phyloP scores from a whole-genome alignment of 768 basidiomycete species.

The Pleurotus ostreatus region DNA sequence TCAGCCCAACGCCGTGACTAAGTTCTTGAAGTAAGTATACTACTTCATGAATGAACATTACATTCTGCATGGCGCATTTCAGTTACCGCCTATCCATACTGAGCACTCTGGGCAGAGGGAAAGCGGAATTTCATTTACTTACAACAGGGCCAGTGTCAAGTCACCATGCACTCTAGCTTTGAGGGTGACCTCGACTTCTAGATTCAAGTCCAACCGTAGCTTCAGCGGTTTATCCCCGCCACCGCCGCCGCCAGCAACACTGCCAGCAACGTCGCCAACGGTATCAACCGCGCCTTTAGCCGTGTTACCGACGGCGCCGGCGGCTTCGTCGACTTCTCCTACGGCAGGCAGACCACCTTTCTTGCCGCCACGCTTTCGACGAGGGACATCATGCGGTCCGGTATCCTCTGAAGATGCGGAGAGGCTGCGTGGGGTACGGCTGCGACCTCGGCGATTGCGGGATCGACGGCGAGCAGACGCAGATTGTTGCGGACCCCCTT shows the following conservation, averaged over 20 bases:
- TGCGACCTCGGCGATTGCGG: constrained; percentile 13
- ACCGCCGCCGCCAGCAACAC: constrained; percentile 9
- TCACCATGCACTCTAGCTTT: constrained; percentile 14
- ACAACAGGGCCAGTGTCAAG: constrained; percentile 14
- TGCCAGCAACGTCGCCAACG: constrained; percentile 7
- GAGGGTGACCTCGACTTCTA: constrained; percentile 12
- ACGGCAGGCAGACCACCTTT: constrained; percentile 16
- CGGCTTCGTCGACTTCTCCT: constrained; percentile 16
- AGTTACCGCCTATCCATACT: not conserved
- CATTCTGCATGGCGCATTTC: not conserved
- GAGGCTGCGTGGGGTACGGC: constrained; percentile 12
- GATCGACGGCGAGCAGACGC: not conserved
- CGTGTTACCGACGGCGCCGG: constrained; percentile 11
- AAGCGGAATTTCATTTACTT: constrained; percentile 2
- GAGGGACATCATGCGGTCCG: not conserved
- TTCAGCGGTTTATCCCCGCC: constrained; percentile 14
- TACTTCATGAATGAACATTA: not conserved
- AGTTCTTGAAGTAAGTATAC: not conserved
- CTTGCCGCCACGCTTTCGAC: constrained; percentile 12
- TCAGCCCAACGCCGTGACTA: too few species aligned
- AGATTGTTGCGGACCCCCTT: not conserved
- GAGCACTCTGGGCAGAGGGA: not conserved
- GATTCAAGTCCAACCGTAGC: constrained; percentile 11
- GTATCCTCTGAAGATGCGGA: constrained; percentile 8
- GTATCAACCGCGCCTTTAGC: constrained; percentile 10